Conservation (phyloP, 768 basidiomycete genomes). For the Cystobasidium tubakii region DNA sequence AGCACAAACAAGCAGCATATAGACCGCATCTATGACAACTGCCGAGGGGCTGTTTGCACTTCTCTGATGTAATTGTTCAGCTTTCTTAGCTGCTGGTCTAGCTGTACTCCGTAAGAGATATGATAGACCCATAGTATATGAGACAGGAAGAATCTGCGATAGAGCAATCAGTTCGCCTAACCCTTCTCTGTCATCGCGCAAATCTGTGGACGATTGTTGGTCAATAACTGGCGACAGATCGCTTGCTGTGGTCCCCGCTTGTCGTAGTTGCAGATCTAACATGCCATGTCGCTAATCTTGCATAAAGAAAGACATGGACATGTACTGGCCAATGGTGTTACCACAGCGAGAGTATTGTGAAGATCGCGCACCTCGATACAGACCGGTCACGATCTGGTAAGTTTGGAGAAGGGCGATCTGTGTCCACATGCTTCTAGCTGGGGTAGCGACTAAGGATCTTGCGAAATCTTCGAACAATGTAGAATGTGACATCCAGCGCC, state of each 20-base stretch:
- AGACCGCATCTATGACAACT: too few species aligned
- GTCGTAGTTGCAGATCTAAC: too few species aligned
- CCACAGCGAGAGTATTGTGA: too few species aligned
- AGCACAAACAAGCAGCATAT: too few species aligned
- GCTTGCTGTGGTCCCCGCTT: neutral
- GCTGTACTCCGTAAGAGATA: neutral
- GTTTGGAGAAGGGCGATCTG: neutral
- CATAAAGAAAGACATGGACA: too few species aligned
- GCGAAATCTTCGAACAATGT: slow-evolving; percentile 18
- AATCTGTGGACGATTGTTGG: neutral
- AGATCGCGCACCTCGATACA: neutral
- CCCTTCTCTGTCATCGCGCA: neutral
- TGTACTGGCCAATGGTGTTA: too few species aligned
- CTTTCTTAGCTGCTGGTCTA: neutral
- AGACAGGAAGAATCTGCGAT: slow-evolving; percentile 16
- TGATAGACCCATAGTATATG: neutral
- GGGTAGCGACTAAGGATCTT: neutral
- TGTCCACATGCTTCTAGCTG: slow-evolving; percentile 7
- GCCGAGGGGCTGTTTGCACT: too few species aligned
- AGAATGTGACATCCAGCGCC: slow-evolving; percentile 18
- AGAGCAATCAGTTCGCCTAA: neutral
- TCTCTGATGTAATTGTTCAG: too few species aligned
- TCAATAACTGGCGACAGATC: neutral
- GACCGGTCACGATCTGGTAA: neutral
- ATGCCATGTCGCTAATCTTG: too few species aligned